phyloP scores from a whole-genome alignment of 805 yeast species.

The Kodamaea sagamina region DNA sequence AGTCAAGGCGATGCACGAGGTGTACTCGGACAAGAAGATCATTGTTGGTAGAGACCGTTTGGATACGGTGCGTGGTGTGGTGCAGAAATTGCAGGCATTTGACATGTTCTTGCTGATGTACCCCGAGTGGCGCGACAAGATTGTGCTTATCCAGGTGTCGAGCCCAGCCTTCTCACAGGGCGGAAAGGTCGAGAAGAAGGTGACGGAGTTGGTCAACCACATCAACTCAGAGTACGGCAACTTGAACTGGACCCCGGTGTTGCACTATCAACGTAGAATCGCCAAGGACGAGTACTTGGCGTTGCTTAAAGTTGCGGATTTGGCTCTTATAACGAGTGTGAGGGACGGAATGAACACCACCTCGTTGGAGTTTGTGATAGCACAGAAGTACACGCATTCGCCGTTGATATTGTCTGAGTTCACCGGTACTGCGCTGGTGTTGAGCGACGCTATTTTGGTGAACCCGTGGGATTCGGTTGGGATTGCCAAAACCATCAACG shows the following conservation, averaged over 20 bases:
- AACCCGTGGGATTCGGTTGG: constrained; percentile 98
- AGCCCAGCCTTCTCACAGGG: constrained; percentile 69
- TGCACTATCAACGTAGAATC: constrained; percentile 88
- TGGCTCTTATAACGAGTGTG: constrained; percentile 84
- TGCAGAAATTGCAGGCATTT: constrained; percentile 89
- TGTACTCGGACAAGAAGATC: constrained; percentile 67
- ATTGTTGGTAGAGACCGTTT: constrained; percentile 93
- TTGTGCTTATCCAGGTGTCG: constrained; percentile 88
- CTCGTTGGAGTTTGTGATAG: constrained; percentile 85
- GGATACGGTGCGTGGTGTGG: constrained; percentile 89
- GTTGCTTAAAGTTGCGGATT: constrained; percentile 81
- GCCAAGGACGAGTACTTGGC: constrained; percentile 89
- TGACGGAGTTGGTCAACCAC: constrained; percentile 74
- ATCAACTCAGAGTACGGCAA: constrained; percentile 87
- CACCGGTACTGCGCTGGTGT: constrained; percentile 79
- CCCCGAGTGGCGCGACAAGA: constrained; percentile 89
- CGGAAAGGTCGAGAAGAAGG: constrained; percentile 73
- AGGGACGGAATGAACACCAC: constrained; percentile 98
- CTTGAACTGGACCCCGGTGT: constrained; percentile 81
- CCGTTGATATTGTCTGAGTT: constrained; percentile 91
- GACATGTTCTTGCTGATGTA: constrained; percentile 85
- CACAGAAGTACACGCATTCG: constrained; percentile 70
- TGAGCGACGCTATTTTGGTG: constrained; percentile 74
- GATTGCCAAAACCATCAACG: constrained; percentile 80
- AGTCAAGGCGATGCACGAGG: constrained; percentile 60